A percentile compares a stretch with the other conserved stretches of the same genome.
Evolutionary conservation across 768 basidiomycete species (phyloP).

Genomic region (Leccinum aurantiacum): DNA sequence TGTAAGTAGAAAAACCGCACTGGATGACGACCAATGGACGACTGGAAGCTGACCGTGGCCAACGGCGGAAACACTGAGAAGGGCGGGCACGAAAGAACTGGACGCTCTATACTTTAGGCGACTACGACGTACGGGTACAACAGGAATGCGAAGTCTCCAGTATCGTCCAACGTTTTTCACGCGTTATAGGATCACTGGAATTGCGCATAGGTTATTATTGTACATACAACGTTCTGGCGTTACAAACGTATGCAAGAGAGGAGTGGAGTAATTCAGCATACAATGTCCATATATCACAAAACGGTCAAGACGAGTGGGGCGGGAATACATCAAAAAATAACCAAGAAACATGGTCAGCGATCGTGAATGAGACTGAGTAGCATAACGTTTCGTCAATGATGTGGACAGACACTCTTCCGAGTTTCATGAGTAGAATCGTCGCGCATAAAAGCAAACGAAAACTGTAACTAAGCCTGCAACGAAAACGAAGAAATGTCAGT

Average conservation of each 20-base stretch:
- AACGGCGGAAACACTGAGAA: too few species aligned
- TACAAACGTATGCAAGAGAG: constrained; percentile 2
- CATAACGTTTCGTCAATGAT: constrained; percentile 3
- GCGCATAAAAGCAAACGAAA: not conserved
- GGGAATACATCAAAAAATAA: not conserved
- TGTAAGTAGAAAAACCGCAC: too few species aligned
- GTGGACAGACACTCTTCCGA: not conserved
- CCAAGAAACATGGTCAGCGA: not conserved
- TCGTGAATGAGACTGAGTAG: not conserved
- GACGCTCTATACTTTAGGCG: too few species aligned
- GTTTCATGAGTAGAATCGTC: constrained; percentile 4
- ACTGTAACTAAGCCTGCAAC: constrained; percentile 7
- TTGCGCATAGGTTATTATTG: not conserved
- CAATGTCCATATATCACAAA: not conserved
- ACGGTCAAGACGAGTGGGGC: not conserved
- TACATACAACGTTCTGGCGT: constrained; percentile 4
- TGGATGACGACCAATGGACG: too few species aligned
- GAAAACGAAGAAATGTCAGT: constrained; percentile 7
- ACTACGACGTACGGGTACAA: too few species aligned
- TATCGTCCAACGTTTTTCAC: too few species aligned
- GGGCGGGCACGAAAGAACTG: too few species aligned
- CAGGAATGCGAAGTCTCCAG: too few species aligned
- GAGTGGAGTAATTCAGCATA: constrained; percentile 1
- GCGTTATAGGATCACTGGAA: too few species aligned
- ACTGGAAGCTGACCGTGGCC: too few species aligned